Percentiles rank a stretch among this genome's conserved stretches.
These are phyloP conservation scores for Calendula officinalis DNA, from an alignment of 129 eudicot species.

Conservation along the genomic window DNA sequence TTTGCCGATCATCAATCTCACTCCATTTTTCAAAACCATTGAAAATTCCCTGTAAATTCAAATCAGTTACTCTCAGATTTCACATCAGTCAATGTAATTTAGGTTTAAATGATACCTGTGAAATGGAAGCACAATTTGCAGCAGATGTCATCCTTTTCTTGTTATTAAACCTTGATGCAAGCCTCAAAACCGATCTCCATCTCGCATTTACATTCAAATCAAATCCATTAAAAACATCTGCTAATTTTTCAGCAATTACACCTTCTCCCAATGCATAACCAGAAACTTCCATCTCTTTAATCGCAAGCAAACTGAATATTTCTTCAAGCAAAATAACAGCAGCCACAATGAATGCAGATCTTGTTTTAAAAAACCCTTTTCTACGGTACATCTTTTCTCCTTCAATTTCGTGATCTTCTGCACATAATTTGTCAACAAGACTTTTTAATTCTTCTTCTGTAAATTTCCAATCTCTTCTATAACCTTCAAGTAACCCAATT, in stretches of 20 bases:
- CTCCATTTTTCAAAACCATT: slow-evolving; percentile 58
- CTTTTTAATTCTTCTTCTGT: slow-evolving; percentile 51
- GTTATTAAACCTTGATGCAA: slow-evolving; percentile 71
- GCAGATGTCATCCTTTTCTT: slow-evolving; percentile 77
- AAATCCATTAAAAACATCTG: slow-evolving; percentile 42
- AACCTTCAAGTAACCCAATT: slow-evolving; percentile 39
- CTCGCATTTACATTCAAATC: slow-evolving; percentile 66
- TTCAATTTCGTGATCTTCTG: slow-evolving; percentile 31
- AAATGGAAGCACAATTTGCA: slow-evolving; percentile 49
- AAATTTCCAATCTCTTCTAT: slow-evolving; percentile 69
- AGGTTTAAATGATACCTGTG: slow-evolving; percentile 53
- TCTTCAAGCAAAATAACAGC: slow-evolving; percentile 75
- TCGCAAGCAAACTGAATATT: slow-evolving; percentile 57
- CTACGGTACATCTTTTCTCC: slow-evolving; percentile 31
- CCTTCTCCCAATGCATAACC: slow-evolving; percentile 90
- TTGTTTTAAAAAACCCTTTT: slow-evolving; percentile 54
- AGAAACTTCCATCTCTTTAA: slow-evolving; percentile 73
- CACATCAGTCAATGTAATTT: not conserved
- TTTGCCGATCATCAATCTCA: slow-evolving; percentile 30
- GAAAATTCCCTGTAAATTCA: slow-evolving; percentile 56
- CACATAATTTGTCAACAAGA: slow-evolving; percentile 49
- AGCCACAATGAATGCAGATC: slow-evolving; percentile 68
- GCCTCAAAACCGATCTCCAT: slow-evolving; percentile 69
- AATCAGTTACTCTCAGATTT: slow-evolving; percentile 14
- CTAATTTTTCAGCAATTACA: slow-evolving; percentile 67